Base-by-base conservation (phyloP, 1,139 yeast species). In the Zygosaccharomyces pseudobailii region DNA sequence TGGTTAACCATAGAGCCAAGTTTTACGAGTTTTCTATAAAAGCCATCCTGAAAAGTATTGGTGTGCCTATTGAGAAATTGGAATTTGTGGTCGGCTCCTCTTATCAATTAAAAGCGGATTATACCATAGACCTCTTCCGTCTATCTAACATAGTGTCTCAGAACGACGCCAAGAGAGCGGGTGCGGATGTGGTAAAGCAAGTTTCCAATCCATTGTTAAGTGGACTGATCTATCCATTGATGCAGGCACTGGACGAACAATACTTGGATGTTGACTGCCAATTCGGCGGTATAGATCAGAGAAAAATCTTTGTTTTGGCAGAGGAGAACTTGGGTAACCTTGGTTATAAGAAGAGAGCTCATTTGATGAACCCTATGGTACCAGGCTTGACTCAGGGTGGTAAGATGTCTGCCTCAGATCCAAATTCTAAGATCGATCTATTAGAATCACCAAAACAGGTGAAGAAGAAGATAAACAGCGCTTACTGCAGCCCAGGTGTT, bases 161-260 rank as follows among this genome's bases (percentile, higher is more conserved):
- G 71, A 90, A 92, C 66, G 97, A 90, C 65, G 97, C 97, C 56
- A 88, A 88, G 73, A 83, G 98, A 69, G 99, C 99, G 1, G 99
- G 99, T 66, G 98, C 99, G 10, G 99, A 94, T 70, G 99, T 94
- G 49, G 99, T 94, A 54, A 94, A 94, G 69, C 98, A 94, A 72
- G 97, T 90, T 45, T 82, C 88, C 39, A 89, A 89, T 69, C 98
- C 98, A 31, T 78, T 90, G 56, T 78, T 94, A 54, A 84, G 95
- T 30, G 98, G 98, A 4, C 79, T 94, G 67, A 87, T 94, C 60
- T 94, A 94, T 70, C 99, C 99, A 46, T 79, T 94, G 64, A 92
- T 94, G 98, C 99, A 94, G 72, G 97, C 97, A 2, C 78, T 94
- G 52, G 99, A 94, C 69, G 99, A 94, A 71, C 85, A 94, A 63